phyloP scores from a whole-genome alignment of 257 asterid genomes.

The Leonotis leonurus region DNA sequence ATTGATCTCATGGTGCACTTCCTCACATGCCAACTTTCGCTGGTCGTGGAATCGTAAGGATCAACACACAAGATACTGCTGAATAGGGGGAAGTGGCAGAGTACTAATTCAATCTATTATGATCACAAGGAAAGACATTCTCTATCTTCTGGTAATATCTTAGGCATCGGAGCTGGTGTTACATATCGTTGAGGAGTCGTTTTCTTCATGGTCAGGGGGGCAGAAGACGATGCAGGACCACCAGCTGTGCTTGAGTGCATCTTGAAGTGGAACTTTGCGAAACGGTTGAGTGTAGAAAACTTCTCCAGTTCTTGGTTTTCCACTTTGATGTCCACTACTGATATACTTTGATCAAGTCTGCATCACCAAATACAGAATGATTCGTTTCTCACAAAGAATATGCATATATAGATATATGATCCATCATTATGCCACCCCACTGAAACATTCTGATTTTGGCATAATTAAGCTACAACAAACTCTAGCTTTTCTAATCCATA shows the following conservation, averaged over 20 bases:
- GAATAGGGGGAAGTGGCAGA: background rate
- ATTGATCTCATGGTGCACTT: constrained; percentile 6
- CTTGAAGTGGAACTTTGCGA: constrained; percentile 64
- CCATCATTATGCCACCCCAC: no score
- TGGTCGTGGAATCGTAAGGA: background rate
- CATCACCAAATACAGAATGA: constrained; percentile 25
- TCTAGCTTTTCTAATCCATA: background rate
- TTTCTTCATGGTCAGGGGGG: constrained; percentile 2
- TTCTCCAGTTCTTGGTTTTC: constrained; percentile 59
- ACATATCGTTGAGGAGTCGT: constrained; percentile 45
- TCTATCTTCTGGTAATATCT: constrained; percentile 40
- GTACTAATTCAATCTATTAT: background rate
- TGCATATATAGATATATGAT: no score
- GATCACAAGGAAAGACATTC: constrained; percentile 37
- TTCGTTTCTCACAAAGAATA: background rate
- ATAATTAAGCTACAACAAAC: background rate
- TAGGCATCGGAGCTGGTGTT: constrained; percentile 56
- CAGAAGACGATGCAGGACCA: constrained; percentile 16
- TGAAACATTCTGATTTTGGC: background rate
- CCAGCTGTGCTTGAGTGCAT: constrained; percentile 18
- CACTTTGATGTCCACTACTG: constrained; percentile 44
- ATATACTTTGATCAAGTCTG: constrained; percentile 56
- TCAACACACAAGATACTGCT: no score
- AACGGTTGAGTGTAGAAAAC: constrained; percentile 55
- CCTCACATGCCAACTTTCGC: background rate